phyloP scores from a whole-genome alignment of 2,329 filamentous ascomycete genomes.

The Epichloe baconii region DNA sequence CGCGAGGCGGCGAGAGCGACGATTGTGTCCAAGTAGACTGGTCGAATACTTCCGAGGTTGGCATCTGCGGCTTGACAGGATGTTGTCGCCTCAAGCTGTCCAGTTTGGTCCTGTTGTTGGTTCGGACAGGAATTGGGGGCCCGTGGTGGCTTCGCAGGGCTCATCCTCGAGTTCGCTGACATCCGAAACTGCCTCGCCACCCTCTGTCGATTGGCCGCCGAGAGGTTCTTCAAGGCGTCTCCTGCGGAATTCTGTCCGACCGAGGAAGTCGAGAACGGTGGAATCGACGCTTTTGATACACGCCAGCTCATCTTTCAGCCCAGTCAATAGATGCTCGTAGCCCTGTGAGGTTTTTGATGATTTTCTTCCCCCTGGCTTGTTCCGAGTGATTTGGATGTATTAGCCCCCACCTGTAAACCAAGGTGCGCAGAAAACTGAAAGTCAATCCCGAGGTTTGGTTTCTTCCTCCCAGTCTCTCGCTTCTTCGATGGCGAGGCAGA shows the following conservation, averaged over 20 bases:
- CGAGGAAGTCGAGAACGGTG: constrained; percentile 8
- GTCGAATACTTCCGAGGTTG: constrained; percentile 10
- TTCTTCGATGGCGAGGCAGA: constrained; percentile 14
- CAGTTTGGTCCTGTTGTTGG: constrained; percentile 14
- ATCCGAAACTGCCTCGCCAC: constrained; percentile 26
- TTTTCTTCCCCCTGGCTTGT: constrained; percentile 12
- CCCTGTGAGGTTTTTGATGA: constrained; percentile 21
- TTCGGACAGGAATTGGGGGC: constrained; percentile 11
- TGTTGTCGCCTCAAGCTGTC: constrained; percentile 11
- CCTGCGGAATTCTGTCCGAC: background rate
- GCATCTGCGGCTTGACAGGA: constrained; percentile 17
- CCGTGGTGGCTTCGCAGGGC: constrained; percentile 7
- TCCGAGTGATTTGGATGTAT: constrained; percentile 11
- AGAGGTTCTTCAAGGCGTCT: background rate
- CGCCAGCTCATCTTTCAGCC: constrained; percentile 28
- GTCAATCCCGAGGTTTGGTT: constrained; percentile 28
- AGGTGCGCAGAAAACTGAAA: constrained; percentile 43
- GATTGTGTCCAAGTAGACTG: background rate
- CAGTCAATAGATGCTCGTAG: constrained; percentile 30
- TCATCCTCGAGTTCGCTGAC: constrained; percentile 42
- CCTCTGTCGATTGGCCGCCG: constrained; percentile 7
- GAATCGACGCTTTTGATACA: constrained; percentile 12
- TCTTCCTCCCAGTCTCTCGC: constrained; percentile 9
- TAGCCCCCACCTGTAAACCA: constrained; percentile 28
- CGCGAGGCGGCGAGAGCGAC: background rate